These are phyloP conservation scores for Pelargonium myrrhifolium DNA, from an alignment of 441 rosid genomes.

Conservation along the genomic window DNA sequence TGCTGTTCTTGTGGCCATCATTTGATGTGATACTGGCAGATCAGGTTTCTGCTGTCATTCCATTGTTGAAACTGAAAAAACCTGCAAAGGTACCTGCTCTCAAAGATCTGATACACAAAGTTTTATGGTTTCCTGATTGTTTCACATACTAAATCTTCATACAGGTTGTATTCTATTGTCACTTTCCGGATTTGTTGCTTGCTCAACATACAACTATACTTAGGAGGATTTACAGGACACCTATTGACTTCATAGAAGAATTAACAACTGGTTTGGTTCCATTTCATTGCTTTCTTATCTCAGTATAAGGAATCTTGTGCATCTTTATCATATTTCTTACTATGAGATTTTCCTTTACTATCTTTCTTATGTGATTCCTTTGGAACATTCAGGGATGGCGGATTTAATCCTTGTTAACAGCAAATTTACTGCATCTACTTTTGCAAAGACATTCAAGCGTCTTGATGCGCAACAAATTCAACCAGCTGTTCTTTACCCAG, in stretches of 20 bases:
- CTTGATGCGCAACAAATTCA: slow-evolving; percentile 58
- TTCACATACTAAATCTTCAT: slow-evolving; percentile 10
- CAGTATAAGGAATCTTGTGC: background rate
- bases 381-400: slow-evolving; percentile 59
- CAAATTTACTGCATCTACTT: slow-evolving; percentile 73
- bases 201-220: slow-evolving; percentile 71
- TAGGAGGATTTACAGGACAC: slow-evolving; percentile 75
- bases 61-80: slow-evolving; percentile 59
- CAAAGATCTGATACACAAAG: slow-evolving; percentile 9
- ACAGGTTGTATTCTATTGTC: slow-evolving; percentile 87
- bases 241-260: slow-evolving; percentile 78
- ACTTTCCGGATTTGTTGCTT: slow-evolving; percentile 76
- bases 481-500: slow-evolving; percentile 83
- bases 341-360: slow-evolving; percentile 8
- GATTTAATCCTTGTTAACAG: slow-evolving; percentile 86
- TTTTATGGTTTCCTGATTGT: slow-evolving; percentile 9
- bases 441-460: slow-evolving; percentile 71
- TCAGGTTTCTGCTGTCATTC: slow-evolving; percentile 80
- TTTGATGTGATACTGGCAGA: slow-evolving; percentile 70
- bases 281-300: background rate
- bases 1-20: slow-evolving; percentile 63
- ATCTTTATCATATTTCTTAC: background rate
- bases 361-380: slow-evolving; percentile 6
- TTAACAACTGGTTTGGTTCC: slow-evolving; percentile 53
- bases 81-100: slow-evolving; percentile 53